Percentiles rank a stretch among this genome's conserved stretches.
These are phyloP conservation scores for Scedosporium apiospermum DNA, from an alignment of 2,329 filamentous ascomycete species.

Conservation along the genomic window DNA sequence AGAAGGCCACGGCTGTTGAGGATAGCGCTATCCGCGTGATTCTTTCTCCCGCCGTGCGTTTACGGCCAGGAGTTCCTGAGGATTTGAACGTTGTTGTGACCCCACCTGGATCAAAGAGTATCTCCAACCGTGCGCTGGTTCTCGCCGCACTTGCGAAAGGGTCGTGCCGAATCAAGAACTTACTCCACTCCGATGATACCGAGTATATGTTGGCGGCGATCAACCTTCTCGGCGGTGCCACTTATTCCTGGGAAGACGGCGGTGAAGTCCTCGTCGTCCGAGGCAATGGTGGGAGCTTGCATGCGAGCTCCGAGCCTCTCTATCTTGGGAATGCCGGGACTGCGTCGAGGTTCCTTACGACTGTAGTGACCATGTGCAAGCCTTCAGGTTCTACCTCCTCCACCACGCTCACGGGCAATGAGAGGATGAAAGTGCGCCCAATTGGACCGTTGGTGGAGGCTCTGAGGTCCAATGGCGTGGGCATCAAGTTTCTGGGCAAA, in stretches of 20 bases:
- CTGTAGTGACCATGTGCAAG: constrained; percentile 75
- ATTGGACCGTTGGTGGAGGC: constrained; percentile 92
- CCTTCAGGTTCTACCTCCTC: constrained; percentile 49
- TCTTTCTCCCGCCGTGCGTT: constrained; percentile 67
- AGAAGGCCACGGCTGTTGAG: constrained; percentile 78
- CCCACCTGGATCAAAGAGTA: constrained; percentile 93
- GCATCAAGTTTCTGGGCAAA: constrained; percentile 75
- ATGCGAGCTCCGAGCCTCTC: constrained; percentile 65
- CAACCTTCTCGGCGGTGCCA: constrained; percentile 70
- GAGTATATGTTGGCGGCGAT: constrained; percentile 97
- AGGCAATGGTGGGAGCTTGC: constrained; percentile 79
- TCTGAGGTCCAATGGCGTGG: constrained; percentile 75
- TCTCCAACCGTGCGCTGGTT: constrained; percentile 92
- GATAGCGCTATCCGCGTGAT: constrained; percentile 77
- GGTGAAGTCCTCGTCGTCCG: constrained; percentile 85
- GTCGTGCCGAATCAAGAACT: constrained; percentile 78
- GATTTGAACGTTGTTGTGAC: constrained; percentile 63
- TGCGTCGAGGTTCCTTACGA: constrained; percentile 89
- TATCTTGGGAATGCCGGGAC: constrained; percentile 97
- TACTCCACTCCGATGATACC: constrained; percentile 93
- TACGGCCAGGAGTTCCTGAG: constrained; percentile 62
- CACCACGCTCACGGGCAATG: constrained; percentile 84
- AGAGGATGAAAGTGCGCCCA: constrained; percentile 90
- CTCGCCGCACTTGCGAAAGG: constrained; percentile 83
- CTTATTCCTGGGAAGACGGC: constrained; percentile 88